phyloP scores from a whole-genome alignment of 1,139 yeast genomes.

The Debaryomycetaceae sp. region DNA sequence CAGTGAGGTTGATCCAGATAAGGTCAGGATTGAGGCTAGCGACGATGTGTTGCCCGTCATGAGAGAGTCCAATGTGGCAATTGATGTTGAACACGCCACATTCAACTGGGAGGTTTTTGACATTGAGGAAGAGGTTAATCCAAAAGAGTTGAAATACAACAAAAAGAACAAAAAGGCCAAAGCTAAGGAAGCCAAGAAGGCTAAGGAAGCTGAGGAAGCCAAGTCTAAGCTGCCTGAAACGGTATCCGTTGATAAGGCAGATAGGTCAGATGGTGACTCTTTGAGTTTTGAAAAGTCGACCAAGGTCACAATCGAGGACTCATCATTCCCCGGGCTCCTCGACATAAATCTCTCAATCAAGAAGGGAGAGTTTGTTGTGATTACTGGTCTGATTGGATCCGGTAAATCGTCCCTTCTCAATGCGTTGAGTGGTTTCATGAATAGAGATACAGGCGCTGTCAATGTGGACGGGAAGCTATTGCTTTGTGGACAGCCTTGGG shows the following conservation, averaged over 20 bases:
- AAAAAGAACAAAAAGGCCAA: slow-evolving; percentile 10
- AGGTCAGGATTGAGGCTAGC: slow-evolving; percentile 16
- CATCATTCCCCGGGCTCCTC: slow-evolving; percentile 13
- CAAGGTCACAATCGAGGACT: too few relatives aligned
- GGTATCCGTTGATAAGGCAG: slow-evolving; percentile 7
- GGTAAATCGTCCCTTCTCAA: slow-evolving; percentile 65
- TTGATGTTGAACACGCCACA: slow-evolving; percentile 47
- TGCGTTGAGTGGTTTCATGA: slow-evolving; percentile 60
- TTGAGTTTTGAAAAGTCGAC: slow-evolving; percentile 11
- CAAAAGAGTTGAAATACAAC: slow-evolving; percentile 3
- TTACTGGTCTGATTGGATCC: slow-evolving; percentile 71
- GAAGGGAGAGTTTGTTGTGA: slow-evolving; percentile 59
- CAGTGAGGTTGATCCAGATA: slow-evolving; percentile 19
- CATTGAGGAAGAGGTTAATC: slow-evolving; percentile 15
- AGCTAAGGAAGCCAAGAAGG: slow-evolving; percentile 7
- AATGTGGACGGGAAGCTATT: slow-evolving; percentile 35
- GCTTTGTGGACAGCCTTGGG: slow-evolving; percentile 51
- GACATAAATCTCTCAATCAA: slow-evolving; percentile 30
- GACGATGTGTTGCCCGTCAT: slow-evolving; percentile 18
- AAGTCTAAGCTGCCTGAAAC: slow-evolving; percentile 7
- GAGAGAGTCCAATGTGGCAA: slow-evolving; percentile 27
- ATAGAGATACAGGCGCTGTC: slow-evolving; percentile 34
- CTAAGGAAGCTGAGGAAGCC: slow-evolving; percentile 10
- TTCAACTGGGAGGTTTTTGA: slow-evolving; percentile 66
- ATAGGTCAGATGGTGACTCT: slow-evolving; percentile 7